Conservation (phyloP, 257 asterid genomes). For the Pogostemon cablin region DNA sequence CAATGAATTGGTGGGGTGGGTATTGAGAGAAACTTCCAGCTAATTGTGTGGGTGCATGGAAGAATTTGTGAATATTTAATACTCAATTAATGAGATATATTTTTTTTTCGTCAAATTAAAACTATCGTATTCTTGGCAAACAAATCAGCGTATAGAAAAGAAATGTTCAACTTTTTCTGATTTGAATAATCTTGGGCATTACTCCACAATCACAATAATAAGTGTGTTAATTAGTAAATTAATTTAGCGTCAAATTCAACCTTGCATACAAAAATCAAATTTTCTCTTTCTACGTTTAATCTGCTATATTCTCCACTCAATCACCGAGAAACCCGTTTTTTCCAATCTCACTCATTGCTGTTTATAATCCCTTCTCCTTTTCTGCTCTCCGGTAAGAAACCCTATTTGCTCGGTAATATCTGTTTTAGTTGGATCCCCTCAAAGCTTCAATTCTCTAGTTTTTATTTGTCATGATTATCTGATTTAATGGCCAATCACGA, state of each 20-base stretch:
- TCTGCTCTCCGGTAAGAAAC: slow-evolving; percentile 38
- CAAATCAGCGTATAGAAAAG: not conserved
- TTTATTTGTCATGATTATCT: slow-evolving; percentile 13
- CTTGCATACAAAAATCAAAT: slow-evolving; percentile 16
- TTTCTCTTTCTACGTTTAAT: slow-evolving; percentile 31
- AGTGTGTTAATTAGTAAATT: too few relatives aligned
- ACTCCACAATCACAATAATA: too few relatives aligned
- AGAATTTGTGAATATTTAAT: too few relatives aligned
- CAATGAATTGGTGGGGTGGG: too few relatives aligned
- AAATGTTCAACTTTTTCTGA: not conserved
- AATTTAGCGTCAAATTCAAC: slow-evolving; percentile 38
- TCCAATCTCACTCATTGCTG: slow-evolving; percentile 34
- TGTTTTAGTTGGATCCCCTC: slow-evolving; percentile 26
- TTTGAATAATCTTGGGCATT: not conserved
- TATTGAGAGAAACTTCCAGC: too few relatives aligned
- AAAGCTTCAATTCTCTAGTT: slow-evolving; percentile 28
- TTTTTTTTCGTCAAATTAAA: too few relatives aligned
- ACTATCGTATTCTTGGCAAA: not conserved
- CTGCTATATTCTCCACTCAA: slow-evolving; percentile 32
- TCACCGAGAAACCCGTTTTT: slow-evolving; percentile 30
- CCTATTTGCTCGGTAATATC: slow-evolving; percentile 27
- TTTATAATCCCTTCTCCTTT: slow-evolving; percentile 29
- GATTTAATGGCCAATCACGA: slow-evolving; percentile 45
- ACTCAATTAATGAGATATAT: too few relatives aligned
- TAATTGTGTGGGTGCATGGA: too few relatives aligned